These are phyloP conservation scores for Lotus japonicus DNA, from an alignment of 306 rosid genomes.

Conservation along the genomic window DNA sequence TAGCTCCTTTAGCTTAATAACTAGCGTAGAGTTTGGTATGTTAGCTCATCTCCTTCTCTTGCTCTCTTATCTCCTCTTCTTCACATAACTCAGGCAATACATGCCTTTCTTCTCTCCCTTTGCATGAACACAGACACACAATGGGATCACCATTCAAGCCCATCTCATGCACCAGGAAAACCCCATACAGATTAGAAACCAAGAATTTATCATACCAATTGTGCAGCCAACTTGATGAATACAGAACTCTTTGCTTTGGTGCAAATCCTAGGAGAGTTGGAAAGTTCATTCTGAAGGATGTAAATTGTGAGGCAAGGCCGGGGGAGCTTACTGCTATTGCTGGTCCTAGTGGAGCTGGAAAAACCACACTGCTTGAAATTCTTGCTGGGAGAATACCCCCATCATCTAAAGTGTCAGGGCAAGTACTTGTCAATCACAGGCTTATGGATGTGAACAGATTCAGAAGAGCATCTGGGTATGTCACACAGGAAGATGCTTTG, in stretches of 20 bases:
- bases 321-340: slow-evolving; percentile 83
- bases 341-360: slow-evolving; percentile 99
- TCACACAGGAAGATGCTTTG: slow-evolving; percentile 81
- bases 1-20: slow-evolving; percentile 32
- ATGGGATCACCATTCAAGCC: slow-evolving; percentile 46
- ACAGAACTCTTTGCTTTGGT: slow-evolving; percentile 39
- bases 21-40: slow-evolving; percentile 55
- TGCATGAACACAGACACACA: slow-evolving; percentile 24
- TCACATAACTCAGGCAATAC: slow-evolving; percentile 26
- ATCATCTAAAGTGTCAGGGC: slow-evolving; percentile 43
- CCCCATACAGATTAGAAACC: slow-evolving; percentile 50
- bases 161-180: slow-evolving; percentile 34
- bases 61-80: slow-evolving; percentile 13
- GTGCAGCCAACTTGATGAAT: slow-evolving; percentile 44
- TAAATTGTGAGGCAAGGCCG: slow-evolving; percentile 76
- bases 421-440: slow-evolving; percentile 61
- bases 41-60: slow-evolving; percentile 67
- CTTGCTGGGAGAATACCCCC: slow-evolving; percentile 65
- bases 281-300: slow-evolving; percentile 63
- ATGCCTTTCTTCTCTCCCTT: slow-evolving; percentile 25
- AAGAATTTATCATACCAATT: slow-evolving; percentile 58
- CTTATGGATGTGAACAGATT: slow-evolving; percentile 47
- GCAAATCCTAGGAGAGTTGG: slow-evolving; percentile 27
- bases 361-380: slow-evolving; percentile 86
- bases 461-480: slow-evolving; percentile 61